Percentiles rank a stretch among this genome's conserved stretches.
Conservation (phyloP, 2,329 filamentous ascomycete genomes). For the Clarireedia sp. region DNA sequence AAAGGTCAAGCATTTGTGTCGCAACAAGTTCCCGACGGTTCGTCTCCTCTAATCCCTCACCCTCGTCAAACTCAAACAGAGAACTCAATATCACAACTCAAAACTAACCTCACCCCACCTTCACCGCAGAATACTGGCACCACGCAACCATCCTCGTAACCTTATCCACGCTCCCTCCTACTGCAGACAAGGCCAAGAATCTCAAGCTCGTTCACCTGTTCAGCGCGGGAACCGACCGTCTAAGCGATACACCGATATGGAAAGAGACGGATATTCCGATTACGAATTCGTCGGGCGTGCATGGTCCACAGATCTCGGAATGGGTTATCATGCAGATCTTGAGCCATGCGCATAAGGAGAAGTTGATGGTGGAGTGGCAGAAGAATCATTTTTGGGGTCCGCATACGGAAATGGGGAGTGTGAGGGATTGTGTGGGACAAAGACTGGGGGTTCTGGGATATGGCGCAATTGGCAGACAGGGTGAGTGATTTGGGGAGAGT, state of each 20-base stretch:
- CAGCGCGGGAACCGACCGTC: conserved; percentile 29
- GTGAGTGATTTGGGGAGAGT: conserved; percentile 27
- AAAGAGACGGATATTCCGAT: conserved; percentile 30
- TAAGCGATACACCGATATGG: conserved; percentile 25
- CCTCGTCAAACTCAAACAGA: not conserved
- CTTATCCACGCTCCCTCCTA: conserved; percentile 22
- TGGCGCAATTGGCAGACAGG: conserved; percentile 33
- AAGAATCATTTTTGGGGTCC: conserved; percentile 46
- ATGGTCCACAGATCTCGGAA: conserved; percentile 54
- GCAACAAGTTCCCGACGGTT: conserved; percentile 18
- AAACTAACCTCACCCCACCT: not conserved
- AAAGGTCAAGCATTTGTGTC: conserved; percentile 11
- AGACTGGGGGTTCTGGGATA: conserved; percentile 43
- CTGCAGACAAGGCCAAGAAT: conserved; percentile 22
- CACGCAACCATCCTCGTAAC: conserved; percentile 31
- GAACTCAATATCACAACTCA: no score
- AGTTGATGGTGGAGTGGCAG: conserved; percentile 47
- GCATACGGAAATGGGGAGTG: conserved; percentile 24
- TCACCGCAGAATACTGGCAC: conserved; percentile 19
- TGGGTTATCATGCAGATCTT: conserved; percentile 58
- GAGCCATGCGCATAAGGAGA: conserved; percentile 47
- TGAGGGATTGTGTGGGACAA: conserved; percentile 49
- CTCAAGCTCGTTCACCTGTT: conserved; percentile 31
- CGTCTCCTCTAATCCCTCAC: no score
- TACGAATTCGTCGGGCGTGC: conserved; percentile 31